Evolutionary conservation across 306 rosid genomes (phyloP).

Genomic region (Mimosa pudica): DNA sequence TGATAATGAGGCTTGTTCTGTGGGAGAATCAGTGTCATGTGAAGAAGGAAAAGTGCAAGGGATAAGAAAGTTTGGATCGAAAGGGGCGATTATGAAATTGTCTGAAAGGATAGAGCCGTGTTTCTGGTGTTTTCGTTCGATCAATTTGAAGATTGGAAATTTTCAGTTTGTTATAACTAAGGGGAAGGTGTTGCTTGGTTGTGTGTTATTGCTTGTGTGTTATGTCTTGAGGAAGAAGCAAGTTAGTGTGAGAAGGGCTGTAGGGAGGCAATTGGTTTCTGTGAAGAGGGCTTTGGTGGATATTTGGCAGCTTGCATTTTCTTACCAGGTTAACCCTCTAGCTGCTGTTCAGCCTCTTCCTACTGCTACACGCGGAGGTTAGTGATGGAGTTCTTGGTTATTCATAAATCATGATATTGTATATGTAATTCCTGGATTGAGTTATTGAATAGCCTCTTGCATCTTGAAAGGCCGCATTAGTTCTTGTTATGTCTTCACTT

Average conservation of each 20-base stretch:
- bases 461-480: neutral
- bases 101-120: constrained; percentile 60
- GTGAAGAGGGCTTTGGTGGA: constrained; percentile 65
- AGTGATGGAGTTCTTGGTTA: constrained; percentile 40
- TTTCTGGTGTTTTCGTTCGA: constrained; percentile 65
- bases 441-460: neutral
- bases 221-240: constrained; percentile 63
- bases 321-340: constrained; percentile 86
- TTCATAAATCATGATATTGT: constrained; percentile 25
- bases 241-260: constrained; percentile 54
- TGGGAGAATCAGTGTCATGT: constrained; percentile 32
- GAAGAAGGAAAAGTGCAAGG: constrained; percentile 35
- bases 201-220: constrained; percentile 53
- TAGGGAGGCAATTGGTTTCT: constrained; percentile 45
- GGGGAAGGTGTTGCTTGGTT: constrained; percentile 61
- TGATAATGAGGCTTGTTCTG: constrained; percentile 37
- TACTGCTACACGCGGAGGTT: constrained; percentile 41
- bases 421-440: constrained; percentile 17
- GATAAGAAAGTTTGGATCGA: constrained; percentile 36
- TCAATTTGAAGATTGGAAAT: constrained; percentile 70
- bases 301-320: constrained; percentile 89
- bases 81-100: constrained; percentile 48
- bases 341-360: constrained; percentile 73
- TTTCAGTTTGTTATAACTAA: constrained; percentile 56
- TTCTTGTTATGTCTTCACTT: neutral